Conservation (phyloP, 805 yeast genomes). For the Candida maltosa region DNA sequence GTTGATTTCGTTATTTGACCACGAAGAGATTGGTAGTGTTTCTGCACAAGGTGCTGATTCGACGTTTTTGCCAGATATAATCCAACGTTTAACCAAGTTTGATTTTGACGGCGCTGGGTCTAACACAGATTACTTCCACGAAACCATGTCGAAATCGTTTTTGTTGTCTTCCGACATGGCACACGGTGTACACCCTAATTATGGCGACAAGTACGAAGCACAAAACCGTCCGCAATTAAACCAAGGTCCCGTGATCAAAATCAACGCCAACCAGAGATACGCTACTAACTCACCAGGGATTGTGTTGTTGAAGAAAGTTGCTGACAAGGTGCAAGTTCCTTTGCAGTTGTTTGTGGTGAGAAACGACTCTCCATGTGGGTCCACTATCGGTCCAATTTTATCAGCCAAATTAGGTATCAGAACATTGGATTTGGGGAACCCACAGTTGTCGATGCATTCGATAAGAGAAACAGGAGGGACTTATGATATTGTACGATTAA, state of each 20-base stretch:
- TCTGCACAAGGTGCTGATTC: constrained; percentile 98
- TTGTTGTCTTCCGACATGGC: constrained; percentile 93
- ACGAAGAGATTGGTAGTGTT: constrained; percentile 91
- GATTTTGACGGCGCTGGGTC: constrained; percentile 19
- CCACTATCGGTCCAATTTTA: constrained; percentile 93
- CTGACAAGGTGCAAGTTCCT: constrained; percentile 68
- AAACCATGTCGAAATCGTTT: constrained; percentile 74
- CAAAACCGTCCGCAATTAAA: constrained; percentile 80
- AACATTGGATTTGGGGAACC: constrained; percentile 87
- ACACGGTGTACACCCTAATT: constrained; percentile 95
- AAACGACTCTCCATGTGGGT: constrained; percentile 92
- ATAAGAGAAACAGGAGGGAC: constrained; percentile 89
- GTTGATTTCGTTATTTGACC: constrained; percentile 83
- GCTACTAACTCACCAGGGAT: constrained; percentile 92
- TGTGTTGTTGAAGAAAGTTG: constrained; percentile 70
- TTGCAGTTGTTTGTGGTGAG: constrained; percentile 89
- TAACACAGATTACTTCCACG: constrained; percentile 34
- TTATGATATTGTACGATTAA: constrained; percentile 63
- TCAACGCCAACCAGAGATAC: constrained; percentile 93
- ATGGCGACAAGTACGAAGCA: constrained; percentile 69
- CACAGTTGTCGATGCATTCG: constrained; percentile 91
- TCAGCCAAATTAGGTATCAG: constrained; percentile 84
- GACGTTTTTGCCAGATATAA: constrained; percentile 76
- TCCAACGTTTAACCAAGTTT: constrained; percentile 57
- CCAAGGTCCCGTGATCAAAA: constrained; percentile 86